A percentile compares a stretch with the other conserved stretches of the same genome.
Conservation (phyloP, 169 alveolate genomes). For the Pseudocohnilembus persalinus region DNA sequence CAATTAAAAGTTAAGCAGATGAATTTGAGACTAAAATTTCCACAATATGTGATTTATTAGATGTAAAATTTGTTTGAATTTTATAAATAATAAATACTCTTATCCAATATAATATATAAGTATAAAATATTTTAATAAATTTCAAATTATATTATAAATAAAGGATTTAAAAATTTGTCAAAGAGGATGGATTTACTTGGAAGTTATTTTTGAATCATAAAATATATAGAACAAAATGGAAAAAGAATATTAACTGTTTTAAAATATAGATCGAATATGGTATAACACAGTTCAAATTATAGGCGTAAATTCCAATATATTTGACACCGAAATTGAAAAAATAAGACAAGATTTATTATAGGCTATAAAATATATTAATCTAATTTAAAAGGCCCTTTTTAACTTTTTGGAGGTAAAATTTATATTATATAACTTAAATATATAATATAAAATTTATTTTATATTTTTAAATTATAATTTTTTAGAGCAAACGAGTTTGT, state of each 20-base stretch:
- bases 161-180: not conserved
- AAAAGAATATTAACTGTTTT: not conserved
- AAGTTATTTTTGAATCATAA: not conserved
- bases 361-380: not conserved
- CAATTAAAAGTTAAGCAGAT: not conserved
- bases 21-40: not conserved
- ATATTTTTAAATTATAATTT: no score
- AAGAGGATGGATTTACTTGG: not conserved
- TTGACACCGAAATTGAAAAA: not conserved
- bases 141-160: no score
- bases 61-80: no score
- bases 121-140: no score
- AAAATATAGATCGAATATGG: not conserved
- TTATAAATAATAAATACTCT: no score
- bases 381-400: not conserved
- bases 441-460: no score
- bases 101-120: no score
- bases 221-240: not conserved
- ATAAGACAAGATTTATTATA: not conserved
- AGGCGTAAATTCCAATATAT: not conserved
- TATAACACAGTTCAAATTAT: not conserved
- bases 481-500: not conserved
- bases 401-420: not conserved
- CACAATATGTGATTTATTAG: not conserved
- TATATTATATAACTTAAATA: no score